Conservation (phyloP, 352 stramenopile genomes). For the Aphanomyces invadans region DNA sequence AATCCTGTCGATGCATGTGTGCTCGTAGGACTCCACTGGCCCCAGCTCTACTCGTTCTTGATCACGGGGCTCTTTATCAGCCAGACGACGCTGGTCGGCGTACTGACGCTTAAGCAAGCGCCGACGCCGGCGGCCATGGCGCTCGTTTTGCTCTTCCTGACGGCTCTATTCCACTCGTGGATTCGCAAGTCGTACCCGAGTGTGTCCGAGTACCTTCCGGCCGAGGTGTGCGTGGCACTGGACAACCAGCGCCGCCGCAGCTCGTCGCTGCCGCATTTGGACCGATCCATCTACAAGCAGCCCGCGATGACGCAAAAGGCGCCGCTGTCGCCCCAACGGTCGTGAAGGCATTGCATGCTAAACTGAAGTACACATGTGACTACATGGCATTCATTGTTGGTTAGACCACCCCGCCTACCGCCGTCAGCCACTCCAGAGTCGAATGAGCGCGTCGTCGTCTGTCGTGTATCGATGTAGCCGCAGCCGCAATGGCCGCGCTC, state of each 20-base stretch:
- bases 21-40: constrained; percentile 33
- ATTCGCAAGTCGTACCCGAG: constrained; percentile 17
- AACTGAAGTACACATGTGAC: too few relatives aligned
- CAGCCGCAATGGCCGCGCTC: background rate
- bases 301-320: constrained; percentile 11
- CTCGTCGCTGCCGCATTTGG: background rate
- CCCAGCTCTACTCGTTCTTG: constrained; percentile 56
- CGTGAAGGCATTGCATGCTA: too few relatives aligned
- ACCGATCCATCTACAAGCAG: constrained; percentile 16
- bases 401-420: too few relatives aligned
- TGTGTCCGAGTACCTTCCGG: constrained; percentile 17
- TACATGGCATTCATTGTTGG: too few relatives aligned
- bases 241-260: background rate
- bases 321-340: constrained; percentile 1
- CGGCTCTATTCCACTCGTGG: constrained; percentile 20
- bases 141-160: constrained; percentile 1
- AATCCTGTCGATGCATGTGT: background rate
- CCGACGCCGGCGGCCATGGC: constrained; percentile 8
- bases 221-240: constrained; percentile 16
- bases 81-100: constrained; percentile 53
- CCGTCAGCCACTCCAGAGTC: background rate
- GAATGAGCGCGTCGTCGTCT: background rate
- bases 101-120: constrained; percentile 54
- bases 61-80: constrained; percentile 51
- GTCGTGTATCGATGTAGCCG: background rate